These are phyloP conservation scores for Monosporozyma aerobia DNA, from an alignment of 805 yeast species.

Conservation along the genomic window DNA sequence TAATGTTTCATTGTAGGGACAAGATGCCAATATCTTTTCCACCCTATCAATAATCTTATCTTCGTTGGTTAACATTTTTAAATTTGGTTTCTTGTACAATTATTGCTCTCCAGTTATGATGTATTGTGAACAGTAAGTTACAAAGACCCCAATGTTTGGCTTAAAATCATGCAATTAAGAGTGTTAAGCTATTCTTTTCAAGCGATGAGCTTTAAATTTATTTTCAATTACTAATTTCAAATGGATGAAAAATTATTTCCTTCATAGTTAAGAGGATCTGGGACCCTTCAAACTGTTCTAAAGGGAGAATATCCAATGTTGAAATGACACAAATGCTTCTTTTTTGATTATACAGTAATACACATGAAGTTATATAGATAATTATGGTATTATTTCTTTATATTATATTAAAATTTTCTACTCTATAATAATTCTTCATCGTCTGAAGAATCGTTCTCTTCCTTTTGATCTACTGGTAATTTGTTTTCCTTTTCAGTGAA, in stretches of 20 bases:
- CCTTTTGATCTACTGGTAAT: conserved; percentile 13
- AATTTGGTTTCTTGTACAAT: not conserved
- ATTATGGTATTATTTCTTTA: not conserved
- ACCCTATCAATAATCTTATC: conserved; percentile 5
- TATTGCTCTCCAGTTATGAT: too few relatives aligned
- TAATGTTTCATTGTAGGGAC: conserved; percentile 5
- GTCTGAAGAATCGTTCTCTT: conserved; percentile 19
- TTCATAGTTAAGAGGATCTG: not conserved
- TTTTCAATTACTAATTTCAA: not conserved
- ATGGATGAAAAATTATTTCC: not conserved
- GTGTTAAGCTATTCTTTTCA: not conserved
- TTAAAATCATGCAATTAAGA: not conserved
- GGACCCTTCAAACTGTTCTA: not conserved
- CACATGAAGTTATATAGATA: not conserved
- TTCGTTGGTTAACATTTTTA: conserved; percentile 4
- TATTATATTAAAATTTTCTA: not conserved
- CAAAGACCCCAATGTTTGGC: not conserved
- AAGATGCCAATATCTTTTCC: conserved; percentile 4
- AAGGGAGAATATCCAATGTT: not conserved
- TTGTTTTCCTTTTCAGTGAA: conserved; percentile 22
- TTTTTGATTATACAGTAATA: not conserved
- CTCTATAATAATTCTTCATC: conserved; percentile 21
- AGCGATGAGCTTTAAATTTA: not conserved
- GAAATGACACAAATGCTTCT: not conserved
- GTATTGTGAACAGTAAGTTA: not conserved